A percentile compares a stretch with the other conserved stretches of the same genome.
Conservation (phyloP, 2,329 filamentous ascomycete species). For the Pezicula carpinea region DNA sequence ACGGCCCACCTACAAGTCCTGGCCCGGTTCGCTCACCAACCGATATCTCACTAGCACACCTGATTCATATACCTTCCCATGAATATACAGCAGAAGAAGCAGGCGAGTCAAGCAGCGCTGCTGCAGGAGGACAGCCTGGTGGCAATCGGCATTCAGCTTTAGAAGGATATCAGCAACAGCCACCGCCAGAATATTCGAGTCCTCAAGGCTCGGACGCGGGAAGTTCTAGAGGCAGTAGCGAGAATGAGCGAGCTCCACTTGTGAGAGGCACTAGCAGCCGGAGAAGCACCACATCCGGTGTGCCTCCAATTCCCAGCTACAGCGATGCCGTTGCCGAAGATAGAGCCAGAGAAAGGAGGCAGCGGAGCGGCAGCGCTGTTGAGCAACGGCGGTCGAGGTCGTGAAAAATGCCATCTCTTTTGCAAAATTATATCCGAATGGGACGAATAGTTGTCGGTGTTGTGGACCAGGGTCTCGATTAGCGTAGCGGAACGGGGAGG, state of each 20-base stretch:
- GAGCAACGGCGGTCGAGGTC: neutral
- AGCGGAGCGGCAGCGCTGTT: neutral
- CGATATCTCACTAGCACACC: slow-evolving; percentile 88
- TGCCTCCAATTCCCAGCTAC: slow-evolving; percentile 31
- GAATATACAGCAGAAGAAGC: slow-evolving; percentile 70
- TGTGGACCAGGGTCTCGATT: too few relatives aligned
- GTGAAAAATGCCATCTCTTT: neutral
- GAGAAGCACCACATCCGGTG: slow-evolving; percentile 17
- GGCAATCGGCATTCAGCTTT: slow-evolving; percentile 15
- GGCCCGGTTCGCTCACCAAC: slow-evolving; percentile 88
- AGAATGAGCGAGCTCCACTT: slow-evolving; percentile 50
- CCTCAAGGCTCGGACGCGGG: slow-evolving; percentile 56
- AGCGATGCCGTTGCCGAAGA: slow-evolving; percentile 27
- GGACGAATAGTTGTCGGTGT: too few relatives aligned
- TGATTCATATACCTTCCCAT: slow-evolving; percentile 64
- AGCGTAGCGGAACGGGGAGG: too few relatives aligned
- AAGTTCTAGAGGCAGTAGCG: slow-evolving; percentile 46
- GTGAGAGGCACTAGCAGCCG: slow-evolving; percentile 29
- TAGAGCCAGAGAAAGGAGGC: slow-evolving; percentile 17
- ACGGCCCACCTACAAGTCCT: slow-evolving; percentile 72
- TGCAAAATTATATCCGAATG: neutral
- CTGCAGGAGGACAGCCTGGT: slow-evolving; percentile 22
- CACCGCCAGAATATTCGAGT: slow-evolving; percentile 69
- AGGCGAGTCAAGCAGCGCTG: slow-evolving; percentile 40
- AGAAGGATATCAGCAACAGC: slow-evolving; percentile 45